Evolutionary conservation across 129 eudicot species (phyloP), one percentile per base, ranked within the genome.

Genomic region (Ambrosia artemisiifolia): DNA sequence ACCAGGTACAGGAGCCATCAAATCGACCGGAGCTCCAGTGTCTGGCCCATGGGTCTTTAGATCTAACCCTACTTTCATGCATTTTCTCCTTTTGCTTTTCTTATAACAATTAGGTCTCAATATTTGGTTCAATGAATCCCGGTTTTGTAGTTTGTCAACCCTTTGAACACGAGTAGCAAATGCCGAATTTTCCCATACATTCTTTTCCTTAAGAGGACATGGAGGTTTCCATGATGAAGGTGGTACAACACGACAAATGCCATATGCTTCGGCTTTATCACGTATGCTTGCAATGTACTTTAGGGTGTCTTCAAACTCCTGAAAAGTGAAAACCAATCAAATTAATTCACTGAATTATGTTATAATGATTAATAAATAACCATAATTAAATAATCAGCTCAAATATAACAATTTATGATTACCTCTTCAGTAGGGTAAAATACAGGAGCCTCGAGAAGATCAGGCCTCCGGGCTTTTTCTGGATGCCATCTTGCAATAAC

Each of bases 161-260:
- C 90, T 77, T 79, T 94, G 99, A 66, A 94, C 63, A 43, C 99
- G 97, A 43, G 99, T 90, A 19, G 77, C 67, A 70, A 94, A 94
- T 48, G 90, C 77, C 3, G 97, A 79, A 42, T 44, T 81, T 40
- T 88, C 99, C 99, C 99, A 94, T 68, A 79, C 80, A 20, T 60
- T 63, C 33, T 67, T 86, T 65, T 84, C 87, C 76, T 76, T 88
- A 10, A 94, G 86, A 75, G 84, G 89, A 35, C 96, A 94, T 67
- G 99, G 93, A 51, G 99, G 96, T 75, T 86, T 90, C 99, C 99
- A 94, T 47, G 99, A 85, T 69, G 96, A 86, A 72, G 99, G 99
- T 63, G 99, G 99, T 38, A 94, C 93, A 40, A 90, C 90, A 50
- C 99, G 97, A 55, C 99, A 94, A 68, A 94, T 88, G 11, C 99